Percentiles rank a stretch among this genome's conserved stretches.
These are phyloP conservation scores for Aspergillus fructus DNA, from an alignment of 2,329 filamentous ascomycete species.

Conservation along the genomic window DNA sequence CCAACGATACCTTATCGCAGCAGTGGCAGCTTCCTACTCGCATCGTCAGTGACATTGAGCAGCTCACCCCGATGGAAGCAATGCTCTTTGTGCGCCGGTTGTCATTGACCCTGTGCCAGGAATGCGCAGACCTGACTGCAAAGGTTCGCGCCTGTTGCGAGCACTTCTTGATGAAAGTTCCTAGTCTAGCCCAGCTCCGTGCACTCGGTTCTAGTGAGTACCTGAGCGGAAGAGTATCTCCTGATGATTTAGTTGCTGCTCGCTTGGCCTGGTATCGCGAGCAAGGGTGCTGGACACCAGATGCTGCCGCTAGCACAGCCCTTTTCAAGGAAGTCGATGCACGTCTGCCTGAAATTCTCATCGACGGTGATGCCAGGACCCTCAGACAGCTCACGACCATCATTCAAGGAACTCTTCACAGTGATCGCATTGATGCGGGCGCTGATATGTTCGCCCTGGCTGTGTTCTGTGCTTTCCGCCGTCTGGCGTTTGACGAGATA, in stretches of 20 bases:
- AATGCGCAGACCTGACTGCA: slow-evolving; percentile 3
- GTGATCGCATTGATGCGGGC: slow-evolving; percentile 41
- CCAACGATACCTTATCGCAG: slow-evolving; percentile 15
- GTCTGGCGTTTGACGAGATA: slow-evolving; percentile 59
- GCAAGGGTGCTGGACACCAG: slow-evolving; percentile 29
- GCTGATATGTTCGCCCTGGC: slow-evolving; percentile 57
- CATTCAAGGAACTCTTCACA: slow-evolving; percentile 32
- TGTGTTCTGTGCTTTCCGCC: slow-evolving; percentile 57
- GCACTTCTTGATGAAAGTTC: slow-evolving; percentile 28
- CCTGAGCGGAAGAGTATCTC: slow-evolving; percentile 39
- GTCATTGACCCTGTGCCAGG: slow-evolving; percentile 8
- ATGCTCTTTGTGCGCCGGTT: slow-evolving; percentile 20
- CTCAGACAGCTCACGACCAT: slow-evolving; percentile 38
- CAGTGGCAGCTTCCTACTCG: slow-evolving; percentile 26
- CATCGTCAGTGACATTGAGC: slow-evolving; percentile 34
- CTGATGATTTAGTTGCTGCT: slow-evolving; percentile 34
- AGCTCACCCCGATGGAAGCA: slow-evolving; percentile 34
- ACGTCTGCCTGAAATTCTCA: slow-evolving; percentile 25
- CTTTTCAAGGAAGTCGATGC: slow-evolving; percentile 40
- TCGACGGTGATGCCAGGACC: slow-evolving; percentile 24
- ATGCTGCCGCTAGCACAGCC: slow-evolving; percentile 27
- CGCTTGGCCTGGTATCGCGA: slow-evolving; percentile 43
- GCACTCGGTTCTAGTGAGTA: slow-evolving; percentile 39
- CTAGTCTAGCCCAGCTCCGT: slow-evolving; percentile 38
- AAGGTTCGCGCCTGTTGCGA: slow-evolving; percentile 21